Evolutionary conservation across 2,329 filamentous ascomycete genomes (phyloP).

Genomic region (Aspergillus sp.): DNA sequence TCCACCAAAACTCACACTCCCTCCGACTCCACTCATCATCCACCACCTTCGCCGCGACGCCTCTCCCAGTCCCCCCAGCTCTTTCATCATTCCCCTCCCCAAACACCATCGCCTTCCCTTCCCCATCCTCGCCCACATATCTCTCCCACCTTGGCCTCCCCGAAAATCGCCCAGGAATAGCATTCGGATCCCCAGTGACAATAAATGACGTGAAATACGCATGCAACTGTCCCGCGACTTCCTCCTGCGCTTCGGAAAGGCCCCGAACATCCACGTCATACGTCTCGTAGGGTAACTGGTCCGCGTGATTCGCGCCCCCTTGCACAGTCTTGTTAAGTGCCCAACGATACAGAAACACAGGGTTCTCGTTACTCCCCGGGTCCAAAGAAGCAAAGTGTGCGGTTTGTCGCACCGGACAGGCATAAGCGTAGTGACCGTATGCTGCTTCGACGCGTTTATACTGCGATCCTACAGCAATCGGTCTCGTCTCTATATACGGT

Average conservation of each 20-base stretch:
- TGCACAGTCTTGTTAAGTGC: constrained; percentile 47
- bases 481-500: constrained; percentile 24
- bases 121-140: constrained; percentile 30
- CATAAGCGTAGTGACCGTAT: constrained; percentile 52
- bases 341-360: constrained; percentile 57
- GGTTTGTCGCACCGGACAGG: constrained; percentile 50
- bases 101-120: constrained; percentile 44
- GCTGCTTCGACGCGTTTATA: constrained; percentile 54
- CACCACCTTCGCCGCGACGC: constrained; percentile 41
- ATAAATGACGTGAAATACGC: constrained; percentile 54
- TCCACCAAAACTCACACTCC: constrained; percentile 51
- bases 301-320: constrained; percentile 49
- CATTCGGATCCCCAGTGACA: constrained; percentile 47
- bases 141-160: constrained; percentile 38
- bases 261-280: constrained; percentile 36
- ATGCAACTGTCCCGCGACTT: constrained; percentile 45
- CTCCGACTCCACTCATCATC: constrained; percentile 44
- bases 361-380: constrained; percentile 22
- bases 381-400: constrained; percentile 37
- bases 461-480: constrained; percentile 45
- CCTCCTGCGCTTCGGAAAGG: constrained; percentile 42
- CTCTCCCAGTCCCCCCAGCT: constrained; percentile 41
- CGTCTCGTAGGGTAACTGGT: constrained; percentile 51
- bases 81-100: constrained; percentile 52
- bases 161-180: constrained; percentile 24